Percentiles rank a stretch among this genome's conserved stretches.
Conservation (phyloP, 495 filamentous ascomycete species). For the Xylaria nigripes region DNA sequence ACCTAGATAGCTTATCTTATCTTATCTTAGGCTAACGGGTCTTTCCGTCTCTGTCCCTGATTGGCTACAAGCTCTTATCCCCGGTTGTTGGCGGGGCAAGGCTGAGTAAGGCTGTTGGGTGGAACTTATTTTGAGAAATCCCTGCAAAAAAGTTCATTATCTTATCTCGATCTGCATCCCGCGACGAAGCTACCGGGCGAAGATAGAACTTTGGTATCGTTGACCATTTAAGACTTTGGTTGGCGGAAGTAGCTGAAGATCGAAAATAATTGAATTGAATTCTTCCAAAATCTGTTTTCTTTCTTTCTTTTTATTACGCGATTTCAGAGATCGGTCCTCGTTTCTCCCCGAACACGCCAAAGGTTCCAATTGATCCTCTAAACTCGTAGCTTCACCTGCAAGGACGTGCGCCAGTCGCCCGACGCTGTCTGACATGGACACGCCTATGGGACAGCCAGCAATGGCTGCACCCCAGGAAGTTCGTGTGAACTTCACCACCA, state of each 20-base stretch:
- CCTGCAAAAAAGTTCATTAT: constrained; percentile 5
- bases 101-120: constrained; percentile 8
- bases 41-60: background rate
- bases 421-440: constrained; percentile 12
- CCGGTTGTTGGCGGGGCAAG: constrained; percentile 18
- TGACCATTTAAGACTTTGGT: background rate
- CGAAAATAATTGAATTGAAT: background rate
- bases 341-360: background rate
- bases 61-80: constrained; percentile 3
- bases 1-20: background rate
- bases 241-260: background rate
- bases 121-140: constrained; percentile 1
- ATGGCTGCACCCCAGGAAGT: constrained; percentile 32
- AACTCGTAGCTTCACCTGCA: background rate
- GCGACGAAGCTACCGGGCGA: background rate
- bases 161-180: constrained; percentile 5
- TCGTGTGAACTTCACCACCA: constrained; percentile 51
- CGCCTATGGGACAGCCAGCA: constrained; percentile 18
- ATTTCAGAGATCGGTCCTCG: background rate
- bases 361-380: background rate
- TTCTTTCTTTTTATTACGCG: background rate
- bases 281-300: background rate
- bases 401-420: background rate
- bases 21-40: background rate
- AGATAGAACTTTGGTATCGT: background rate